Percentiles rank a stretch among this genome's conserved stretches.
These are phyloP conservation scores for Marasmius sp. DNA, from an alignment of 1,284 basidiomycete genomes.

Conservation along the genomic window DNA sequence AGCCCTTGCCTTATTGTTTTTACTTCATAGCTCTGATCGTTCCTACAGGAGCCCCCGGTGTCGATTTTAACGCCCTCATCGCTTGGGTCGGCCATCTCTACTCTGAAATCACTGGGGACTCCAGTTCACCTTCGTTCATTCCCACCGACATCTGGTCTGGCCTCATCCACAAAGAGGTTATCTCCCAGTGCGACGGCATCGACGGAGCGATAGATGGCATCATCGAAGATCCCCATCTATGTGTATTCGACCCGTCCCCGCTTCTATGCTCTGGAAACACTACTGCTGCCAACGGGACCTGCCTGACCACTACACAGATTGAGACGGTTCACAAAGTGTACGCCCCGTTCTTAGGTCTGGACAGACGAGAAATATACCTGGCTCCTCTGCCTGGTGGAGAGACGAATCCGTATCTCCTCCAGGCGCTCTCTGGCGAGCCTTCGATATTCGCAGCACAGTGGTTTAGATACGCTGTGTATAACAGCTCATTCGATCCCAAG, in stretches of 20 bases:
- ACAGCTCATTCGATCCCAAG: slow-evolving; percentile 6
- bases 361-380: slow-evolving; percentile 30
- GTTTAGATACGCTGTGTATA: slow-evolving; percentile 14
- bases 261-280: slow-evolving; percentile 27
- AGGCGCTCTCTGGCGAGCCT: slow-evolving; percentile 8
- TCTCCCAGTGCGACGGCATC: slow-evolving; percentile 26
- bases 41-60: slow-evolving; percentile 7
- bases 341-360: slow-evolving; percentile 25
- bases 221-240: slow-evolving; percentile 31
- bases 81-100: slow-evolving; percentile 7
- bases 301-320: slow-evolving; percentile 31
- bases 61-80: slow-evolving; percentile 10
- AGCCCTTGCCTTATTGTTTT: not conserved
- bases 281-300: slow-evolving; percentile 17
- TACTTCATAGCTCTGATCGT: not conserved
- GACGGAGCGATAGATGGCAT: slow-evolving; percentile 33
- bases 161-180: slow-evolving; percentile 13
- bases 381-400: slow-evolving; percentile 18
- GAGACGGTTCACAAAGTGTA: slow-evolving; percentile 31
- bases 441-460: slow-evolving; percentile 13
- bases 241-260: slow-evolving; percentile 30
- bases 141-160: slow-evolving; percentile 6
- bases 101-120: slow-evolving; percentile 1
- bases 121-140: slow-evolving; percentile 8
- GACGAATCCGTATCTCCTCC: not conserved